A percentile compares a stretch with the other conserved stretches of the same genome.
phyloP scores from a whole-genome alignment of 768 basidiomycete genomes.

The Imleria badia region DNA sequence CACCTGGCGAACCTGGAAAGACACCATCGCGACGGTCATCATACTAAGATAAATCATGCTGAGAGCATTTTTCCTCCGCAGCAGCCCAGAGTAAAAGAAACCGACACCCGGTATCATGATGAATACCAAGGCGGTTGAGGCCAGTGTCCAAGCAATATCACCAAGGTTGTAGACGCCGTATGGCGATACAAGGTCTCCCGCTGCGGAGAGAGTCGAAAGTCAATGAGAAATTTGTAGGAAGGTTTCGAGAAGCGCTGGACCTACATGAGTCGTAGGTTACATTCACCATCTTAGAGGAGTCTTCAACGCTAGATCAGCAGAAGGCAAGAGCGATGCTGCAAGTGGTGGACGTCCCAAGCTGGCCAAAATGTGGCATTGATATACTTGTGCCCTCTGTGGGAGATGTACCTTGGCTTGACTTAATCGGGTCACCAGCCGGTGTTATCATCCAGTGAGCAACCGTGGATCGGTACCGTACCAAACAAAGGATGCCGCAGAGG shows the following conservation, averaged over 20 bases:
- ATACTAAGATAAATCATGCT: conserved; percentile 85
- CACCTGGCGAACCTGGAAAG: conserved; percentile 77
- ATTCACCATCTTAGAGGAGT: conserved; percentile 39
- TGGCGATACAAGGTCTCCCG: conserved; percentile 38
- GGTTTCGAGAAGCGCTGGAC: conserved; percentile 9
- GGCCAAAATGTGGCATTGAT: conserved; percentile 7
- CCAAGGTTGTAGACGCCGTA: conserved; percentile 54
- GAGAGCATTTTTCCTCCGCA: conserved; percentile 91
- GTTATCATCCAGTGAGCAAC: conserved; percentile 24
- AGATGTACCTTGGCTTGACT: conserved; percentile 10
- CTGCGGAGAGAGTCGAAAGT: conserved; percentile 20
- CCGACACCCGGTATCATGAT: conserved; percentile 86
- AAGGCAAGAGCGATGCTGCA: background rate
- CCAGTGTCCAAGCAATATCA: conserved; percentile 68
- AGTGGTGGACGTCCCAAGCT: background rate
- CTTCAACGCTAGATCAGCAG: background rate
- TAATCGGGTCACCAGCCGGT: too few relatives aligned
- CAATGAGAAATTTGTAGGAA: background rate
- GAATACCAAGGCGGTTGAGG: conserved; percentile 78
- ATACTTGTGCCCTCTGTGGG: conserved; percentile 22
- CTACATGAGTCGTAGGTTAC: conserved; percentile 42
- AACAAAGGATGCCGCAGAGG: too few relatives aligned
- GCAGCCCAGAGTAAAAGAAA: conserved; percentile 87
- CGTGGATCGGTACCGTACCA: background rate
- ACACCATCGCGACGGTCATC: conserved; percentile 74